A percentile compares a stretch with the other conserved stretches of the same genome.
These are phyloP conservation scores for Paramyrothecium roridum DNA, from an alignment of 2,329 filamentous ascomycete species.

Conservation along the genomic window DNA sequence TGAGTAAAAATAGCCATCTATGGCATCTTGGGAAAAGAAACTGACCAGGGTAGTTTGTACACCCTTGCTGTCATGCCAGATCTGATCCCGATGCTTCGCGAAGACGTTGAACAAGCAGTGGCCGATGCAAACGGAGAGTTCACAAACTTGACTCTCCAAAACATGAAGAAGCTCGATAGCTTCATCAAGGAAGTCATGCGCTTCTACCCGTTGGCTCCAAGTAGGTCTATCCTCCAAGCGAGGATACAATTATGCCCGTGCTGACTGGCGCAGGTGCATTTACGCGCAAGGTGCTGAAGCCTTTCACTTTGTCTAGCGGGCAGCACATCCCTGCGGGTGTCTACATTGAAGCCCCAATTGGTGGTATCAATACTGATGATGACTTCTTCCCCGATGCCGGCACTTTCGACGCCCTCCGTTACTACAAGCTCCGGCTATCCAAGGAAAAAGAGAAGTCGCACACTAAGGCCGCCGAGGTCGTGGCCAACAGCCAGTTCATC, in stretches of 20 bases:
- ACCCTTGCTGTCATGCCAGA: slow-evolving; percentile 49
- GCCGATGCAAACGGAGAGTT: slow-evolving; percentile 27
- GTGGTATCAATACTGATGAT: slow-evolving; percentile 32
- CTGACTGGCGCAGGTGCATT: slow-evolving; percentile 34
- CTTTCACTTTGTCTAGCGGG: slow-evolving; percentile 51
- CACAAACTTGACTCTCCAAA: slow-evolving; percentile 29
- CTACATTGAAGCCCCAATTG: slow-evolving; percentile 35
- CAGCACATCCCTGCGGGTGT: slow-evolving; percentile 43
- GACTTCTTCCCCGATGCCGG: slow-evolving; percentile 27
- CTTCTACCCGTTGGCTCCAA: slow-evolving; percentile 22
- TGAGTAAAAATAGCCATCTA: slow-evolving; percentile 18
- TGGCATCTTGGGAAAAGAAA: background rate
- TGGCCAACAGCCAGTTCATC: slow-evolving; percentile 34
- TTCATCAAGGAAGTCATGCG: slow-evolving; percentile 35
- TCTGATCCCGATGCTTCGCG: slow-evolving; percentile 44
- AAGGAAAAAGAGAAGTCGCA: slow-evolving; percentile 3
- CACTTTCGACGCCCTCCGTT: slow-evolving; percentile 41
- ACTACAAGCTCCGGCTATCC: slow-evolving; percentile 35
- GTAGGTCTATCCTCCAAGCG: slow-evolving; percentile 20
- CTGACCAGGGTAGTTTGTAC: slow-evolving; percentile 35
- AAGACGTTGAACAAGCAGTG: slow-evolving; percentile 43
- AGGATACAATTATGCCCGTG: background rate
- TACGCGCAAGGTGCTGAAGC: slow-evolving; percentile 45
- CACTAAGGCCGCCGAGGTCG: slow-evolving; percentile 11
- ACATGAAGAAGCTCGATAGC: slow-evolving; percentile 37